Evolutionary conservation across 441 rosid species (phyloP).

Genomic region (Populus tomentosa): DNA sequence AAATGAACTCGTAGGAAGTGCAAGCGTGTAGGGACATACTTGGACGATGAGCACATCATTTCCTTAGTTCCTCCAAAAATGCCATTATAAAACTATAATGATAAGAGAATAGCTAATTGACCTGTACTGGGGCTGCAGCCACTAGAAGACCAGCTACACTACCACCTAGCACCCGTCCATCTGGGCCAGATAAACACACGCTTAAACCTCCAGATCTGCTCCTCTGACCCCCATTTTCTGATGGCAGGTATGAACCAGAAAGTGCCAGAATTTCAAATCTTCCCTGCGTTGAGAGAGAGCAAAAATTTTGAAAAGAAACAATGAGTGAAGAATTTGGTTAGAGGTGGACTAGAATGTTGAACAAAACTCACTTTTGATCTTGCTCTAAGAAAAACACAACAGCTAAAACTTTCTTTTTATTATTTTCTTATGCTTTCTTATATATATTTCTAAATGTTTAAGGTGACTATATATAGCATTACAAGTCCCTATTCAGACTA

Average conservation of each 20-base stretch:
- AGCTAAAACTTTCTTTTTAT: no score
- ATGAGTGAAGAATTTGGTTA: not conserved
- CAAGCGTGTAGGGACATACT: not conserved
- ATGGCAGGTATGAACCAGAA: conserved; percentile 45
- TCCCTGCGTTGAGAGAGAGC: conserved; percentile 34
- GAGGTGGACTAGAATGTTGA: not conserved
- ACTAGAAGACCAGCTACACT: conserved; percentile 49
- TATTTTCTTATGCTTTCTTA: no score
- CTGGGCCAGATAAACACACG: conserved; percentile 49
- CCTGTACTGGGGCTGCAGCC: conserved; percentile 59
- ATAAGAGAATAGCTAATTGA: conserved; percentile 7
- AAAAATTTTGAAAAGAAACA: not conserved
- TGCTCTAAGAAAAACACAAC: no score
- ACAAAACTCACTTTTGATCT: no score
- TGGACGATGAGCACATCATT: not conserved
- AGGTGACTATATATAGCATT: no score
- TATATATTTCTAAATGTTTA: no score
- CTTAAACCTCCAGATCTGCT: conserved; percentile 56
- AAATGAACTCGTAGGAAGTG: not conserved
- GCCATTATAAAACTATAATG: not conserved
- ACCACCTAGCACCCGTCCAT: conserved; percentile 59
- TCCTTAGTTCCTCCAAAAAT: not conserved
- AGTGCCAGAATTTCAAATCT: conserved; percentile 56
- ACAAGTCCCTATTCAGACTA: no score
- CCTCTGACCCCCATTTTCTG: conserved; percentile 38